phyloP scores from a whole-genome alignment of 2,329 filamentous ascomycete genomes.

The Penicillium sp. region DNA sequence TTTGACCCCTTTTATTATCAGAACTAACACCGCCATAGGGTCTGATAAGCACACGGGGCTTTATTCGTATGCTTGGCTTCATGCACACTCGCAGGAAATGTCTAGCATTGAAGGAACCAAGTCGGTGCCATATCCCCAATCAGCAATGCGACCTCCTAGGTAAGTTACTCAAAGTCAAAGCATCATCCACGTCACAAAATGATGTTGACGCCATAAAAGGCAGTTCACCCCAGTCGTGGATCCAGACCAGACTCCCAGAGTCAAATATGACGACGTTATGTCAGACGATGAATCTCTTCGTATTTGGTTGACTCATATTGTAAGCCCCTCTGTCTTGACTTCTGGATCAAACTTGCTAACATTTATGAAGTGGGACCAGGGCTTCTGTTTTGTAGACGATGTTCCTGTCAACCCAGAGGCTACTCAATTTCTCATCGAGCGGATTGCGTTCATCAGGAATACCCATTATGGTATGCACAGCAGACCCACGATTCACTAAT shows the following conservation, averaged over 20 bases:
- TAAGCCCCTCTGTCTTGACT: constrained; percentile 21
- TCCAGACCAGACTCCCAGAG: constrained; percentile 52
- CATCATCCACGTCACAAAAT: not conserved
- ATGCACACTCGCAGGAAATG: constrained; percentile 44
- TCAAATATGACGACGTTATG: constrained; percentile 64
- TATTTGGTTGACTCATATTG: constrained; percentile 63
- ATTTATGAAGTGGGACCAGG: constrained; percentile 58
- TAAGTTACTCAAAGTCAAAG: not conserved
- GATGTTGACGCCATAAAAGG: not conserved
- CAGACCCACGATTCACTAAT: not conserved
- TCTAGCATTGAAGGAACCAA: constrained; percentile 12
- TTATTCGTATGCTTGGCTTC: constrained; percentile 65
- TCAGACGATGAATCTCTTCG: constrained; percentile 56
- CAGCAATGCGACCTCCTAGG: not conserved
- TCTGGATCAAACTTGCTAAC: constrained; percentile 8
- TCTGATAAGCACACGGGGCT: constrained; percentile 67
- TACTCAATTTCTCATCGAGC: constrained; percentile 72
- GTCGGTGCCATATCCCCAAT: not conserved
- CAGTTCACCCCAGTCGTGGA: constrained; percentile 16
- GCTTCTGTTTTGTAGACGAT: constrained; percentile 74
- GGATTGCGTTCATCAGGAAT: constrained; percentile 80
- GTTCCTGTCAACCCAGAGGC: constrained; percentile 68
- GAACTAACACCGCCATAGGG: constrained; percentile 51
- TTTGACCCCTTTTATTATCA: constrained; percentile 1
- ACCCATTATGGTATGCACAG: constrained; percentile 77